Percentiles rank a stretch among this genome's conserved stretches.
These are phyloP conservation scores for Funneliformis geosporum DNA, from an alignment of 192 early-diverging fungal species.

Conservation along the genomic window DNA sequence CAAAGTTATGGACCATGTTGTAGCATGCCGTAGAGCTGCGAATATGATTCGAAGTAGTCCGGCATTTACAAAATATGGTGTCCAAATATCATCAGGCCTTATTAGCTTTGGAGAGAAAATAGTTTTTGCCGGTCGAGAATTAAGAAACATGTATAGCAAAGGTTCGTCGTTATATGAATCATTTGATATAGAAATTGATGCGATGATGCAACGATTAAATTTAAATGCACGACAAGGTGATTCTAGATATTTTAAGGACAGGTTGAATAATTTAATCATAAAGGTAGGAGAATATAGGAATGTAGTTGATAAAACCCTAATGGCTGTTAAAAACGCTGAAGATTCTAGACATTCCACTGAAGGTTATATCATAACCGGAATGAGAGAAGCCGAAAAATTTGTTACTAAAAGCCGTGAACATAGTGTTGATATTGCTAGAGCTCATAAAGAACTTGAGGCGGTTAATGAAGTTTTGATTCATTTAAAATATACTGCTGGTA, in stretches of 20 bases:
- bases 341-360: background rate
- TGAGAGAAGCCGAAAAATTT: slow-evolving; percentile 13
- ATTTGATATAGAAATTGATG: background rate
- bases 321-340: background rate
- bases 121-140: background rate
- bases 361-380: background rate
- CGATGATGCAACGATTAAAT: background rate
- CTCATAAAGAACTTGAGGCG: background rate
- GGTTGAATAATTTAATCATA: background rate
- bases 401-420: background rate
- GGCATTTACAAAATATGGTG: background rate
- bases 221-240: background rate
- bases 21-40: background rate
- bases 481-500: background rate
- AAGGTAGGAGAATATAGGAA: slow-evolving; percentile 5
- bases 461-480: background rate
- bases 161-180: slow-evolving; percentile 12
- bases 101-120: slow-evolving; percentile 5
- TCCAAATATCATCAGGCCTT: background rate
- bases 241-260: slow-evolving; percentile 1
- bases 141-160: slow-evolving; percentile 15
- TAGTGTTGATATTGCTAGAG: background rate
- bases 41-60: slow-evolving; percentile 12
- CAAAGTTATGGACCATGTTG: background rate
- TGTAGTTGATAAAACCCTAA: background rate